Base-by-base conservation (phyloP, 345 rosid species). In the Stellera chamaejasme region DNA sequence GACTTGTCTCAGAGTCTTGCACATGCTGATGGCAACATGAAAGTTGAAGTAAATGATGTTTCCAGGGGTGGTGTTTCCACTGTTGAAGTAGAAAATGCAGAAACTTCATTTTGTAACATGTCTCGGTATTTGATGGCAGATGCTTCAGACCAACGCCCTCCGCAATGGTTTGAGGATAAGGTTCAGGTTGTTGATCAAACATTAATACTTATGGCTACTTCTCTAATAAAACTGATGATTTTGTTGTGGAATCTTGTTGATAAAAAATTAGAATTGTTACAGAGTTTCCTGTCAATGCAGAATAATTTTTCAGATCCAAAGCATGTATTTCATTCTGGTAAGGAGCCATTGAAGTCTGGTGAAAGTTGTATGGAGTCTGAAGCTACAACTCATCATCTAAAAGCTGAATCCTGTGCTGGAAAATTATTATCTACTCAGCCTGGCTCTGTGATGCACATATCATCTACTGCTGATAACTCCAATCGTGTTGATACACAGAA, bases 401-500 rank as follows among this genome's bases (percentile, higher is more conserved):
- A 80, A 75, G 55, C 68, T 61, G 66, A 72, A 52, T 62, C 71
- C 56, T 66, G 72, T 63, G 67, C 68, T 59, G 85, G 82, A 45
- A 84, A 79, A 59, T 63, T 81, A 44, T 72, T 80, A 45, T 66
- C 83, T 11, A 45, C 71, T 53, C 62, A 64, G 27, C 67, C 79
- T 36, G 70, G 67, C 54, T 49, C 58, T 3, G 66, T 64, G 55
- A 69, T 66, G 47, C 44, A 72, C 60, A 60, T 74, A 64, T 62
- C 81, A 56, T 68, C 84, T 55, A 39, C 70, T 66, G 43, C 69
- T 27, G 78, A 72, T 56, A 63, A 67, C 65, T 50, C 63, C 36
- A 84, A 72, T 71, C 74, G 75, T 64, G 56, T 69, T 52, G 83
- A 79, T 71, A 39, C 73, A 64, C 68, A 68, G 73, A 73, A 70